These are phyloP conservation scores for Coffea canephora DNA, from an alignment of 257 asterid genomes.

Conservation along the genomic window DNA sequence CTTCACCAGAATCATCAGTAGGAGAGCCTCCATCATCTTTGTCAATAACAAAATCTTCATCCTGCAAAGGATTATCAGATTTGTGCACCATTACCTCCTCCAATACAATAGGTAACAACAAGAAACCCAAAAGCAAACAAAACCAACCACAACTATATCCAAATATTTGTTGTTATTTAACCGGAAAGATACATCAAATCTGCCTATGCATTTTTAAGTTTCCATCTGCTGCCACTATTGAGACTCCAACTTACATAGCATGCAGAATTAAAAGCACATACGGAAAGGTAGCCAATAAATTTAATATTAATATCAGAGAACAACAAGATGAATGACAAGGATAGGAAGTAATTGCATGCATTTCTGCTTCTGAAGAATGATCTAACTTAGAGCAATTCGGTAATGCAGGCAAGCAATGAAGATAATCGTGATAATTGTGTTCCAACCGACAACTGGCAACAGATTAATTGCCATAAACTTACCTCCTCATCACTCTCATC, in stretches of 20 bases:
- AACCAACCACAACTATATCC: background rate
- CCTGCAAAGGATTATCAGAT: constrained; percentile 38
- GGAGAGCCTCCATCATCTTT: constrained; percentile 92
- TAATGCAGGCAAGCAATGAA: background rate
- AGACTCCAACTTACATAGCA: background rate
- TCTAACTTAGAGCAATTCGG: background rate
- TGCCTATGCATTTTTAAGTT: background rate
- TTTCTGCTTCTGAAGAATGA: background rate
- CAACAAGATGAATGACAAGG: background rate
- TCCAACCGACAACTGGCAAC: too few species aligned
- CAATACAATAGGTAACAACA: background rate
- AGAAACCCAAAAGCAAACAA: background rate
- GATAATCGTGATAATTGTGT: background rate
- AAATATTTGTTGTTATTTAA: background rate
- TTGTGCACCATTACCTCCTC: background rate
- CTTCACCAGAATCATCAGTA: constrained; percentile 91
- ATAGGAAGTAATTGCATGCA: background rate
- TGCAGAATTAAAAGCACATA: background rate
- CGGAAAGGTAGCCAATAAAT: background rate
- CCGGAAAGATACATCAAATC: background rate
- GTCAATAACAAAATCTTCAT: constrained; percentile 74
- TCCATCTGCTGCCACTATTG: background rate
- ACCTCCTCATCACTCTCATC: constrained; percentile 89
- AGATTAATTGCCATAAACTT: background rate
- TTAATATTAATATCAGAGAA: background rate